A percentile compares a stretch with the other conserved stretches of the same genome.
Evolutionary conservation across 1,284 basidiomycete species (phyloP).

Genomic region (Quambalaria eucalypti): DNA sequence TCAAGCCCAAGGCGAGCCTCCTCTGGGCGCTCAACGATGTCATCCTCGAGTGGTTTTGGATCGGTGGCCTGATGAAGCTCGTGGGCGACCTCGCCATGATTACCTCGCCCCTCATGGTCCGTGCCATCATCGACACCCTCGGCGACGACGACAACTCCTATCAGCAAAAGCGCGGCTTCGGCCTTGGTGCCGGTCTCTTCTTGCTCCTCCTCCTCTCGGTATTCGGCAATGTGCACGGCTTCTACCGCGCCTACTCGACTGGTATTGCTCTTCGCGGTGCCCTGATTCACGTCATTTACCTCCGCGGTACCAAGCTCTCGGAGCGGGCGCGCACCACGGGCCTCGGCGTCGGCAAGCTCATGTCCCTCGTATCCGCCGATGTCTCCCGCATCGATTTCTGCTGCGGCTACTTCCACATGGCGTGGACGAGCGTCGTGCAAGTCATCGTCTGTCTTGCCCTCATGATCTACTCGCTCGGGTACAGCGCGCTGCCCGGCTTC

Average conservation of each 20-base stretch:
- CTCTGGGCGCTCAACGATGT: conserved; percentile 18
- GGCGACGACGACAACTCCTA: conserved; percentile 57
- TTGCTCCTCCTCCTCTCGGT: conserved; percentile 16
- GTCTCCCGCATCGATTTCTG: conserved; percentile 19
- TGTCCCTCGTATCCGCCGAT: conserved; percentile 60
- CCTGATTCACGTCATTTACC: conserved; percentile 18
- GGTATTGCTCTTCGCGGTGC: conserved; percentile 16
- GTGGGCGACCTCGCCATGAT: conserved; percentile 12
- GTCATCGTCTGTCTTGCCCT: conserved; percentile 18
- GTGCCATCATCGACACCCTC: conserved; percentile 63
- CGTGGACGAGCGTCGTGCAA: conserved; percentile 18
- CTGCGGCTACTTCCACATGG: conserved; percentile 22
- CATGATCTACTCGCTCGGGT: conserved; percentile 32
- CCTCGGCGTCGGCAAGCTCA: conserved; percentile 58
- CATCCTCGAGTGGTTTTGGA: conserved; percentile 16
- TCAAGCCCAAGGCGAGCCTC: conserved; percentile 7
- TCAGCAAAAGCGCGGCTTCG: conserved; percentile 56
- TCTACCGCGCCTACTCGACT: conserved; percentile 16
- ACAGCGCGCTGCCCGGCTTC: conserved; percentile 20
- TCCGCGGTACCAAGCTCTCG: conserved; percentile 14
- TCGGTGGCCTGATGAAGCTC: conserved; percentile 18
- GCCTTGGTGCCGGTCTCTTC: conserved; percentile 57
- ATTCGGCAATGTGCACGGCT: conserved; percentile 20
- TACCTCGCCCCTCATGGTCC: conserved; percentile 20
- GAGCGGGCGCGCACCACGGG: conserved; percentile 11